Conservation (phyloP, 257 asterid species). For the Nemophila menziesii region DNA sequence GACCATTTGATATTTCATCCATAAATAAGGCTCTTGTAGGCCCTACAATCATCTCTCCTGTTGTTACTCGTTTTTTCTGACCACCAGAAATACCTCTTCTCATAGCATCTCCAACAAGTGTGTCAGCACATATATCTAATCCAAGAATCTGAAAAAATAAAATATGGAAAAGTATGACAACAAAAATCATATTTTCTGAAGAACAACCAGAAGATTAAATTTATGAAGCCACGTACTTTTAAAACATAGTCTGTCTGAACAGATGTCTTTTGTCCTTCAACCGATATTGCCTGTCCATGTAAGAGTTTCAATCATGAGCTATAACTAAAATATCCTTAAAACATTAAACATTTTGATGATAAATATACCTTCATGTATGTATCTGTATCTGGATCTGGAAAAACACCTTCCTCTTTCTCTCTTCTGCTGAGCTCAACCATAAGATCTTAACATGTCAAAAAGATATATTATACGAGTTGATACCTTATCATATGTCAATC, state of each 20-base stretch:
- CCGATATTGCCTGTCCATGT: constrained; percentile 14
- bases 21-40: constrained; percentile 40
- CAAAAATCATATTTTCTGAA: not conserved
- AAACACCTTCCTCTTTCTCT: constrained; percentile 56
- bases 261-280: constrained; percentile 31
- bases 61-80: constrained; percentile 68
- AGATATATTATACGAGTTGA: not conserved
- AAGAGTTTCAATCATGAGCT: not conserved
- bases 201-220: not conserved
- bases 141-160: constrained; percentile 45
- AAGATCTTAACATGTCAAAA: constrained; percentile 22
- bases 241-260: constrained; percentile 38
- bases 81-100: constrained; percentile 78
- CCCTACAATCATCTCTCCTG: constrained; percentile 47
- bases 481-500: not conserved
- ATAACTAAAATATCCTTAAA: not conserved
- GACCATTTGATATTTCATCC: constrained; percentile 47
- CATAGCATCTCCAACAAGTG: constrained; percentile 68
- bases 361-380: constrained; percentile 58
- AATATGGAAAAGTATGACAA: not conserved
- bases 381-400: constrained; percentile 68
- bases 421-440: constrained; percentile 50
- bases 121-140: constrained; percentile 67
- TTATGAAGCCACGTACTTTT: constrained; percentile 18
- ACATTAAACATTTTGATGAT: not conserved